Conservation (phyloP, 768 basidiomycete species). For the Phylloporus sp. region DNA sequence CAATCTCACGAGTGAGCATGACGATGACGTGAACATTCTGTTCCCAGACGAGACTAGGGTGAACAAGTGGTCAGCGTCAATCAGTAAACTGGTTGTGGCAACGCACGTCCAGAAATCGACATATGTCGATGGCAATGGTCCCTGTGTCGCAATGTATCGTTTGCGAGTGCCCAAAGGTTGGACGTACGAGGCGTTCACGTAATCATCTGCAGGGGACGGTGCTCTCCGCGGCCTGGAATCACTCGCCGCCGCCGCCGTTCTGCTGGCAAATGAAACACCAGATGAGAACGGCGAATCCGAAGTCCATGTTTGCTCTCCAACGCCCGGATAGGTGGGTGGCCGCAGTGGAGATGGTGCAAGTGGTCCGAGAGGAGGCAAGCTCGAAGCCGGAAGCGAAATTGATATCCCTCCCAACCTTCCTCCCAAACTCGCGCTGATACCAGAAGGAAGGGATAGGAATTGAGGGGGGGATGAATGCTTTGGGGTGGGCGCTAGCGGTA, state of each 20-base stretch:
- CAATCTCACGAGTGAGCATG: conserved; percentile 92
- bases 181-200: conserved; percentile 93
- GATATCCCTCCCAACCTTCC: conserved; percentile 8
- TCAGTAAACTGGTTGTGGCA: not conserved
- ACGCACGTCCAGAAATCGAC: conserved; percentile 92
- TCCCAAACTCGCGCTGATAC: not conserved
- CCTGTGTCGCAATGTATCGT: conserved; percentile 94
- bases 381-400: not conserved
- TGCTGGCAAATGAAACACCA: not conserved
- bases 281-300: conserved; percentile 2
- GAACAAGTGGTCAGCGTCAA: conserved; percentile 5
- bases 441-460: conserved; percentile 1
- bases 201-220: conserved; percentile 63
- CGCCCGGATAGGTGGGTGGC: conserved; percentile 13
- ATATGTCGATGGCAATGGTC: conserved; percentile 85
- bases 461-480: conserved; percentile 8
- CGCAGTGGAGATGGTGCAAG: conserved; percentile 16
- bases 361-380: conserved; percentile 2
- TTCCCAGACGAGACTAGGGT: conserved; percentile 77
- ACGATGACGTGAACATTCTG: conserved; percentile 93
- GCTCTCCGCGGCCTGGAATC: conserved; percentile 8
- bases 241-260: not conserved
- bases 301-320: conserved; percentile 10
- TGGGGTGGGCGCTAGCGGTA: conserved; percentile 11
- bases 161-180: conserved; percentile 78